Percentiles rank a stretch among this genome's conserved stretches.
These are phyloP conservation scores for Arachis stenosperma DNA, from an alignment of 306 rosid genomes.

Conservation along the genomic window DNA sequence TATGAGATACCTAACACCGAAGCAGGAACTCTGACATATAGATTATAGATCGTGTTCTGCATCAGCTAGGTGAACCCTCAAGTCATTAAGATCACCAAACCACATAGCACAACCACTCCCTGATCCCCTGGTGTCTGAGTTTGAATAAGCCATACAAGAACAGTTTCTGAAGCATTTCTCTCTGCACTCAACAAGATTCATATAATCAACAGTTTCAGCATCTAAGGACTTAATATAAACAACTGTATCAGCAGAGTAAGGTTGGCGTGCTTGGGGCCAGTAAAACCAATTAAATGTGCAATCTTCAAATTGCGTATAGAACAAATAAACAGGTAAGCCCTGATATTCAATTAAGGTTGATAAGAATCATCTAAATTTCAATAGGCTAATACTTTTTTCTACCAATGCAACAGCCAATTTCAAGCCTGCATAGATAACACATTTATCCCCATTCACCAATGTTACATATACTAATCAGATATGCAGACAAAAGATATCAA, in stretches of 20 bases:
- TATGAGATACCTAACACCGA: too few species aligned
- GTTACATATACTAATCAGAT: background rate
- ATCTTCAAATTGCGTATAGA: conserved; percentile 76
- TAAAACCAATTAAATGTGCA: conserved; percentile 95
- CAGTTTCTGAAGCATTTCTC: too few species aligned
- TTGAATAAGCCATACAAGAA: too few species aligned
- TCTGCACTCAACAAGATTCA: too few species aligned
- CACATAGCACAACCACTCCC: too few species aligned
- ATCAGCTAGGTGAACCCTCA: too few species aligned
- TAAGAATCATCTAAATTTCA: background rate
- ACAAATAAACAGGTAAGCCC: conserved; percentile 4
- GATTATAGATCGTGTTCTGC: too few species aligned
- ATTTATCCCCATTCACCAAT: conserved; percentile 2
- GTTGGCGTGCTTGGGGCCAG: conserved; percentile 83
- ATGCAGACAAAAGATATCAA: background rate
- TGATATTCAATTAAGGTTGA: background rate
- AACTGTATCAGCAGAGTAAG: conserved; percentile 61
- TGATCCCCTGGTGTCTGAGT: too few species aligned
- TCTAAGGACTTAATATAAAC: conserved; percentile 64
- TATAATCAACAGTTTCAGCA: conserved; percentile 44
- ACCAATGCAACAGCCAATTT: background rate
- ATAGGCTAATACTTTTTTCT: background rate
- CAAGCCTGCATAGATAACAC: background rate
- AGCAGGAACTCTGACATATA: too few species aligned
- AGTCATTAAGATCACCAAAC: too few species aligned